Base-by-base conservation (phyloP, 202 grass and related monocot genomes). In the Schoenoplectus tabernaemontani region DNA sequence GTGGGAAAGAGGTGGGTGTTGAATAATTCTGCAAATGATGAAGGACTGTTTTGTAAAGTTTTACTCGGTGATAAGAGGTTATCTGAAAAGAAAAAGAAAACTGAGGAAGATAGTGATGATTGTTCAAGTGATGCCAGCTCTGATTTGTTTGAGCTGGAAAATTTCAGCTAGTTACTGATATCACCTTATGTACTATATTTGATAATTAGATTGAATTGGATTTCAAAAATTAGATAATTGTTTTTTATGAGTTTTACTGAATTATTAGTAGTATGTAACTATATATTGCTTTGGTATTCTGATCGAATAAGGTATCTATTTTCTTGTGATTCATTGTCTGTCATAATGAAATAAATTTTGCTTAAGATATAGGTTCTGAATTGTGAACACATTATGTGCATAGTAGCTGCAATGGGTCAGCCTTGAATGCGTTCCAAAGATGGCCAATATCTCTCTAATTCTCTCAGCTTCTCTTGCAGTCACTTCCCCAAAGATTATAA, bases 1-100 rank as follows among this genome's bases (percentile, higher is more conserved):
- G 41, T 81, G 33, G 84, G 80, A 74, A 82, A 74, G 47, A 77
- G 43, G 57, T 82, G 84, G 84, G 59, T 82, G 12, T 74, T 82
- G 68, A 82, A 86, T 57, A 78, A 78, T 38, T 66, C 46, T 26
- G 39, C 30, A 17, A 13, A 60, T 76, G 39, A 81, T 22, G 12
- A 57, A 41, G 15, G 46, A 22, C 22, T 13, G 0, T 15, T 22
- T 38, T 17, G 19, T 48, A 85, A 68, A 72, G 16, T 17, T 61
- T 80, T 57, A 46, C 66, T 78, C 22, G 2, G 19, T 3, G 50
- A 73, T n/a, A 22, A 72, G 5, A 8, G 44, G 2, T 72, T 85
- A 60, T 59, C 17, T 79, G 57, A 41, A 79, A 73, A 33, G 2
- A 64, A 64, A 64, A 9, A 43, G 33, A 15, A 78, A 11, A 46